These are phyloP conservation scores for Boletus semigastroideus DNA, from an alignment of 1,284 basidiomycete genomes.

Conservation along the genomic window DNA sequence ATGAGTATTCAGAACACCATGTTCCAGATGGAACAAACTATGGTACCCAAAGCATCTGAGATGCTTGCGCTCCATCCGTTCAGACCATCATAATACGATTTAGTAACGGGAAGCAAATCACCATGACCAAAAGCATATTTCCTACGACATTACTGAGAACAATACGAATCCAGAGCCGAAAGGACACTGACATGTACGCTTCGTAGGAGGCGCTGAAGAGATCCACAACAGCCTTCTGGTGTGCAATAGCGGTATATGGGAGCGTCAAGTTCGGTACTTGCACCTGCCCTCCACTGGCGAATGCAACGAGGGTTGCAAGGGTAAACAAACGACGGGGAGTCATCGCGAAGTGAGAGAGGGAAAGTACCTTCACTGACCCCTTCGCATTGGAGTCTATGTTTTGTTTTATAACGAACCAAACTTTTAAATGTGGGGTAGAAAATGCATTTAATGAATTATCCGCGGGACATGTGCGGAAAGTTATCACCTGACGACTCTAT, in stretches of 20 bases:
- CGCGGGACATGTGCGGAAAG: too few relatives aligned
- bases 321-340: slow-evolving; percentile 11
- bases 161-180: background rate
- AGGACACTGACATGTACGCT: slow-evolving; percentile 54
- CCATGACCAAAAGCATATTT: slow-evolving; percentile 65
- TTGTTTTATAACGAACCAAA: too few relatives aligned
- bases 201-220: slow-evolving; percentile 58
- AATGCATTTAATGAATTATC: too few relatives aligned
- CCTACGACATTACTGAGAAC: slow-evolving; percentile 33
- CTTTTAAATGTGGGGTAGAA: too few relatives aligned
- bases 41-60: slow-evolving; percentile 61
- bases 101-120: slow-evolving; percentile 53
- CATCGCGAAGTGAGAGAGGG: background rate
- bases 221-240: slow-evolving; percentile 47
- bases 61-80: slow-evolving; percentile 75
- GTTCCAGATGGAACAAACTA: slow-evolving; percentile 39
- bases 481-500: too few relatives aligned
- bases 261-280: slow-evolving; percentile 49
- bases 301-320: slow-evolving; percentile 6
- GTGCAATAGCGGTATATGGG: slow-evolving; percentile 39
- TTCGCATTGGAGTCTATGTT: too few relatives aligned
- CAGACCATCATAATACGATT: slow-evolving; percentile 51
- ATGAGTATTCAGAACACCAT: background rate
- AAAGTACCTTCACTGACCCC: too few relatives aligned
- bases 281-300: slow-evolving; percentile 35